phyloP scores from a whole-genome alignment of 805 yeast genomes.

The Spencermartinsiella europaea region DNA sequence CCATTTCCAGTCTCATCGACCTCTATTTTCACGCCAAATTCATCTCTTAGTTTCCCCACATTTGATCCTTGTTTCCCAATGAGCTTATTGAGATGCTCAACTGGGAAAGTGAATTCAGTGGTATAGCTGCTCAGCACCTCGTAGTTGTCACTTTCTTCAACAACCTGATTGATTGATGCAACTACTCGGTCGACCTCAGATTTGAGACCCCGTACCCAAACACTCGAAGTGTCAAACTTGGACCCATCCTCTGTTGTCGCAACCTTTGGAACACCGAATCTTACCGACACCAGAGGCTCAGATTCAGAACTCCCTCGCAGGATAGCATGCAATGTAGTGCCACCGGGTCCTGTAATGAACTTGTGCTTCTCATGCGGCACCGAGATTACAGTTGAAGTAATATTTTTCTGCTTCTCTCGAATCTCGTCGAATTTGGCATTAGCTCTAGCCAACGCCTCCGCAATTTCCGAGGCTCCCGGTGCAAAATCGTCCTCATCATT shows the following conservation, averaged over 20 bases:
- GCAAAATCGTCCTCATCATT: constrained; percentile 58
- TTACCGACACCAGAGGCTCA: constrained; percentile 35
- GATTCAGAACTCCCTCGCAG: constrained; percentile 35
- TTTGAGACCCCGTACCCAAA: constrained; percentile 66
- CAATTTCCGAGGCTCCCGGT: constrained; percentile 58
- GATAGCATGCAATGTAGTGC: constrained; percentile 48
- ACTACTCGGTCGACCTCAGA: constrained; percentile 52
- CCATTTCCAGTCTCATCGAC: constrained; percentile 57
- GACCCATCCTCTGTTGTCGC: constrained; percentile 31
- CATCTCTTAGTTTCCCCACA: constrained; percentile 61
- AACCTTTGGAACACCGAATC: constrained; percentile 16
- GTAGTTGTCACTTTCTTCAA: constrained; percentile 52
- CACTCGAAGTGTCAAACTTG: constrained; percentile 35
- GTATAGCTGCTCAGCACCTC: constrained; percentile 43
- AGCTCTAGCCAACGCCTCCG: constrained; percentile 49
- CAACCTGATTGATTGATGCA: constrained; percentile 47
- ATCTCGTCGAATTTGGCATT: constrained; percentile 50
- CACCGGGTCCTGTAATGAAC: constrained; percentile 55
- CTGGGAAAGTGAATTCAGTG: constrained; percentile 55
- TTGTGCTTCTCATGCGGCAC: constrained; percentile 55
- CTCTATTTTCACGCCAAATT: constrained; percentile 72
- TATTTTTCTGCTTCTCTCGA: constrained; percentile 51
- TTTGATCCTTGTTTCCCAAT: constrained; percentile 88
- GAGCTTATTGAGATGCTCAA: constrained; percentile 63
- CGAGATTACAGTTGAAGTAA: constrained; percentile 46